Evolutionary conservation across 805 yeast genomes (phyloP), one percentile per base, ranked within the genome.

Genomic region (Debaryomyces hansenii): DNA sequence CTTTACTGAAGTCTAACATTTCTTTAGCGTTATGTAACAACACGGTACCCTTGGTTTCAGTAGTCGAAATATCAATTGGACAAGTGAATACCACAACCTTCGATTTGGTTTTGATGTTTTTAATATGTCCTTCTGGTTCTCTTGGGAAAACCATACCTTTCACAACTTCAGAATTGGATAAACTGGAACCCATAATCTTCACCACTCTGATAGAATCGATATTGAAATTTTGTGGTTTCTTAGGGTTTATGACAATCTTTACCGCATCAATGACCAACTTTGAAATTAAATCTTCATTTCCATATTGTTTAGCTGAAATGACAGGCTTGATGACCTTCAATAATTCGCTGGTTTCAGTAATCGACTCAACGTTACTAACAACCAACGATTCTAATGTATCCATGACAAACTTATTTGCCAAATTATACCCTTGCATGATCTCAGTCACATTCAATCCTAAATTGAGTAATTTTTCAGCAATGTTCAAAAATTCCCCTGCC

Each of bases 1-100:
- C 98, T 74, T 86, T 88, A 55, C 96, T 82, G 72, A 94, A 94
- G 60, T 90, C 95, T 54, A 92, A 77, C 97, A 94, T 91, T 69
- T 94, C 98, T 67, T 92, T 79, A 10, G 99, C 99, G 61, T 90
- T 91, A 72, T 94, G 97, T 55, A 94, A 78, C 59, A 94, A 75
- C 41, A 94, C 99, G 12, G 99, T 94, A 42, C 99, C 98, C 72
- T 92, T 92, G 18, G 98, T 92, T 72, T 94, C 99, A n/a, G 99
- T 91, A 50, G 90, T 85, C 11, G 97, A 85, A 50, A 89, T 89
- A 69, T 94, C 99, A 45, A 94, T 82, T 21, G 98, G 97, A 66
- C 96, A 85, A 7, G 96, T 90, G 73, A 77, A 94, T 2, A 90
- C 91, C 8, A 88, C 99, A 39, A 94, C 98, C 65, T 89, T 90